A percentile compares a stretch with the other conserved stretches of the same genome.
Conservation (phyloP, 192 early-diverging fungal genomes). For the Umbelopsis sp. region DNA sequence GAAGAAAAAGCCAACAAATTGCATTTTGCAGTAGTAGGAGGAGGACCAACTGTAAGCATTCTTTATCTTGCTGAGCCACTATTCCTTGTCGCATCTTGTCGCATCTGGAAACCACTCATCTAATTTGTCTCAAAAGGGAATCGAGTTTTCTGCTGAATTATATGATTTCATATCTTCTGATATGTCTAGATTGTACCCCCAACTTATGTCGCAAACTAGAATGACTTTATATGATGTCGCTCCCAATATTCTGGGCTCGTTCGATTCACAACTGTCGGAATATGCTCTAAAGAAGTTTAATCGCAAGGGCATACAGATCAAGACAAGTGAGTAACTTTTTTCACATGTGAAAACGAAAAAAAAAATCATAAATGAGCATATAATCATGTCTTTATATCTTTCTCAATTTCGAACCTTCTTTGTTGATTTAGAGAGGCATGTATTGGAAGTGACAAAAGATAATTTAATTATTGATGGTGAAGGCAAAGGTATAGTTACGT, state of each 20-base stretch:
- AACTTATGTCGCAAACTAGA: slow-evolving; percentile 54
- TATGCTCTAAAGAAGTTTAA: slow-evolving; percentile 78
- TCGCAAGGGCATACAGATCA: slow-evolving; percentile 76
- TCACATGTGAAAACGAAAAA: background rate
- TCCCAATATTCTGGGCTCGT: slow-evolving; percentile 74
- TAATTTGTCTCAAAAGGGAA: slow-evolving; percentile 42
- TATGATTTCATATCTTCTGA: slow-evolving; percentile 87
- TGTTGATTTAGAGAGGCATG: slow-evolving; percentile 25
- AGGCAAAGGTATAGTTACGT: slow-evolving; percentile 39
- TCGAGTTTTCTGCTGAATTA: slow-evolving; percentile 75
- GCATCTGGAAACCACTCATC: background rate
- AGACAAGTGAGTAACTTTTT: slow-evolving; percentile 60
- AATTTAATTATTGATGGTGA: slow-evolving; percentile 55
- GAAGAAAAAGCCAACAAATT: slow-evolving; percentile 67
- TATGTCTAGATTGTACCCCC: slow-evolving; percentile 73
- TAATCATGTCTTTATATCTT: background rate
- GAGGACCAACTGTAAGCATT: slow-evolving; percentile 73
- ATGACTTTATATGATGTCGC: slow-evolving; percentile 77
- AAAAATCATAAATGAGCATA: too few relatives aligned
- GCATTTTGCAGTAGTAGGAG: slow-evolving; percentile 87
- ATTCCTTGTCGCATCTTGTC: too few relatives aligned
- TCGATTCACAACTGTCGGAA: slow-evolving; percentile 72
- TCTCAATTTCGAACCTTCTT: background rate
- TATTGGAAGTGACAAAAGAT: slow-evolving; percentile 55
- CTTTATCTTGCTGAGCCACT: background rate